These are phyloP conservation scores for Heritiera fomes DNA, from an alignment of 345 rosid species.

Conservation along the genomic window DNA sequence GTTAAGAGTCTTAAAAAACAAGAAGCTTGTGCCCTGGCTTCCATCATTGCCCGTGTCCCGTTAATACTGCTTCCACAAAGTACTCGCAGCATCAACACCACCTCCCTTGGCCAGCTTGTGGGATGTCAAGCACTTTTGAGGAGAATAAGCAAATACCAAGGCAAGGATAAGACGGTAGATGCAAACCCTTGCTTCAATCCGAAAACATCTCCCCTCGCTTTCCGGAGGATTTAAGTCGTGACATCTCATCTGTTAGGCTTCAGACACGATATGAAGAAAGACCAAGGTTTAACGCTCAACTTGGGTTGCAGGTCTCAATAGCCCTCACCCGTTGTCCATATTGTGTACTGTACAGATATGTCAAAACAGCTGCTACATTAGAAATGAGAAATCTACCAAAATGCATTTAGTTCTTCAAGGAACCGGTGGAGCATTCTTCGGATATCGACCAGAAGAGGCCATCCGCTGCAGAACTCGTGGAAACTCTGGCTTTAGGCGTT, in stretches of 20 bases:
- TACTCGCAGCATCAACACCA: neutral
- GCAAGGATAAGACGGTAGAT: neutral
- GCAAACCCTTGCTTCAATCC: neutral
- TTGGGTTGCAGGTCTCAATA: neutral
- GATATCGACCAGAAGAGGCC: slow-evolving; percentile 75
- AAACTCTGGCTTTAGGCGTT: slow-evolving; percentile 75
- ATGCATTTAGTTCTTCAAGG: slow-evolving; percentile 36
- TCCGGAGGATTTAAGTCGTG: neutral
- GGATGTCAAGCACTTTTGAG: neutral
- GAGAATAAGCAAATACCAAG: neutral
- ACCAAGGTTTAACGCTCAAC: neutral
- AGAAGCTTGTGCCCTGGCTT: neutral
- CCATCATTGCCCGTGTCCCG: neutral
- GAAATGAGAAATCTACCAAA: neutral
- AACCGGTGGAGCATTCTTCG: slow-evolving; percentile 50
- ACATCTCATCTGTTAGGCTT: neutral
- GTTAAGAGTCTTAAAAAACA: neutral
- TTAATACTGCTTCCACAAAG: neutral
- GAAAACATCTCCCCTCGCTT: neutral
- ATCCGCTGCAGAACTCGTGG: slow-evolving; percentile 64
- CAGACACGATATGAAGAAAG: neutral
- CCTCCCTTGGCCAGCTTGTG: neutral
- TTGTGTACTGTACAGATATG: slow-evolving; percentile 18
- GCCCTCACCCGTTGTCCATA: slow-evolving; percentile 12
- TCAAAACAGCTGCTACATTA: slow-evolving; percentile 14